Evolutionary conservation across 2,329 filamentous ascomycete genomes (phyloP), one percentile per base, ranked within the genome.

Genomic region (Sporothrix curviconia): DNA sequence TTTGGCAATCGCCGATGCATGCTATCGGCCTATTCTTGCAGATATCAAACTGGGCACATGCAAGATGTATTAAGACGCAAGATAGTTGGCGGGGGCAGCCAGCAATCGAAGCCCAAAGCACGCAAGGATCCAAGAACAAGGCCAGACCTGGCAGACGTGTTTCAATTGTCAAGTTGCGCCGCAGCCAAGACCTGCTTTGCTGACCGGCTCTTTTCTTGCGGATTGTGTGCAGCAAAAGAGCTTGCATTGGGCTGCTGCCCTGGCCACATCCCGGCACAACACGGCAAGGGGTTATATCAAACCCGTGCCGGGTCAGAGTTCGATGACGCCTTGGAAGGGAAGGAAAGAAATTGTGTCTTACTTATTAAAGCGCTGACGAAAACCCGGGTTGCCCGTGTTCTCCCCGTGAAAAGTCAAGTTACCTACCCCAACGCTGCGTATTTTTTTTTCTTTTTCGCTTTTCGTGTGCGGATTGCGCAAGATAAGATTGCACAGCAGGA

Each of bases 401-500:
- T n/a, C n/a, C n/a, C n/a, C n/a, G n/a, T n/a, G n/a, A n/a, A n/a
- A n/a, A n/a, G n/a, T n/a, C n/a, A n/a, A n/a, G n/a, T n/a, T n/a
- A n/a, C n/a, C n/a, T n/a, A n/a, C n/a, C n/a, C n/a, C n/a, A n/a
- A n/a, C n/a, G n/a, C n/a, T n/a, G n/a, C 12, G 5, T 22, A 28
- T 17, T 32, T 46, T 25, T 50, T 37, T 22, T 25, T 11, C 47
- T 37, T 19, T 14, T 4, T 22, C 37, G 14, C 19, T 19, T 22
- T 7, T 9, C 22, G 49, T 17, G 49, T 51, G 34, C 22, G 34
- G 49, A 39, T 51, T 24, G 42, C 9, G 34, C 42, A 24, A 39
- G 49, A 49, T 15, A 43, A 39, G n/a, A 52, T 44, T 44, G 25
- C 46, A 59, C 40, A 47, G 39, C 52, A 56, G 22, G 8, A 17